These are phyloP conservation scores for Ophiostoma pallidulum DNA, from an alignment of 2,329 filamentous ascomycete genomes.

Conservation along the genomic window DNA sequence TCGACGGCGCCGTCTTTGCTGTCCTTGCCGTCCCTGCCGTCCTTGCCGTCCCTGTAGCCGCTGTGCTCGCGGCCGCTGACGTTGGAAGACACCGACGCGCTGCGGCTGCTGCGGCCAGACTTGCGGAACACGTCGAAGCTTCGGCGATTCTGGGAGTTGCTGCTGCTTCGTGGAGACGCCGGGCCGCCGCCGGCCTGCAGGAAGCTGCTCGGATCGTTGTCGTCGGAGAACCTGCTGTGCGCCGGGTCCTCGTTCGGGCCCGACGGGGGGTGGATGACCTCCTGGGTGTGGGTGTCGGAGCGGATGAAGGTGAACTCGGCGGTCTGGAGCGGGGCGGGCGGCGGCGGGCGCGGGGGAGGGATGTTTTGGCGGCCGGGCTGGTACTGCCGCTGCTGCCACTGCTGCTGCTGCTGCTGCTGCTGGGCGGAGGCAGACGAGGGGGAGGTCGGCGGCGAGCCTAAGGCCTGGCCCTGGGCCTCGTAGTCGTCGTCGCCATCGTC, in stretches of 20 bases:
- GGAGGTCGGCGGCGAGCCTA: neutral
- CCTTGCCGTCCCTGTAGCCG: slow-evolving; percentile 11
- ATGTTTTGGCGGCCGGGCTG: neutral
- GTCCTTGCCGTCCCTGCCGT: slow-evolving; percentile 24
- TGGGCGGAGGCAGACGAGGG: neutral
- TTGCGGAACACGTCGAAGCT: slow-evolving; percentile 27
- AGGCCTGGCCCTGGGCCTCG: neutral
- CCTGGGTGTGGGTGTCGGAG: slow-evolving; percentile 70
- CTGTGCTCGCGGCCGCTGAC: slow-evolving; percentile 18
- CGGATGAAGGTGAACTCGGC: slow-evolving; percentile 77
- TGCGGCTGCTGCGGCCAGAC: slow-evolving; percentile 30
- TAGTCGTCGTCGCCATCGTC: slow-evolving; percentile 4
- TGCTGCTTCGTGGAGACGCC: neutral
- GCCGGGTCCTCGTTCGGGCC: slow-evolving; percentile 15
- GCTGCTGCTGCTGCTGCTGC: neutral
- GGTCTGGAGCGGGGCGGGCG: slow-evolving; percentile 27
- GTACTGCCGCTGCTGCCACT: neutral
- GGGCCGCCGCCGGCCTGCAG: slow-evolving; percentile 20
- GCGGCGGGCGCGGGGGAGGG: slow-evolving; percentile 20
- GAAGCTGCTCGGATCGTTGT: slow-evolving; percentile 12
- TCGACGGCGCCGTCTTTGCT: slow-evolving; percentile 21
- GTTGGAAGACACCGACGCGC: slow-evolving; percentile 36
- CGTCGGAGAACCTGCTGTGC: slow-evolving; percentile 14
- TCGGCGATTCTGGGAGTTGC: slow-evolving; percentile 14
- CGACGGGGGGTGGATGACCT: slow-evolving; percentile 63